Base-by-base conservation (phyloP, 371 early-diverging fungal genomes). In the Apophysomyces ossiformis region DNA sequence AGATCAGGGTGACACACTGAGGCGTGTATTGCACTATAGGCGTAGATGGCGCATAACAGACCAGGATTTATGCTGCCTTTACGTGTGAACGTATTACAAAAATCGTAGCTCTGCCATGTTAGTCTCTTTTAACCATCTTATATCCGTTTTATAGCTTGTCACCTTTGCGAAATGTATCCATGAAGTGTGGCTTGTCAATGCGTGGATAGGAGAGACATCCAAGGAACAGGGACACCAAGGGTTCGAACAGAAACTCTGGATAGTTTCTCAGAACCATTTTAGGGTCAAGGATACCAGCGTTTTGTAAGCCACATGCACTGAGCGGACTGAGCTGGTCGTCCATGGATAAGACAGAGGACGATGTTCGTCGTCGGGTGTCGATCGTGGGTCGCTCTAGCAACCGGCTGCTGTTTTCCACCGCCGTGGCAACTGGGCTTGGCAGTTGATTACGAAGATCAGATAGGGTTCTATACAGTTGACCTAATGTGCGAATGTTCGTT, bases 401-500 rank as follows among this genome's bases (percentile, higher is more conserved):
- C 9, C 54, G 54, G 11, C 46, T 56, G 46, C 62, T 62, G 62
- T 46, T 66, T 45, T 70, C 71, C n/a, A 66, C 54, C 7, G 62
- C 71, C 0, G 67, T 59, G 7, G 67, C 67, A 5, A 67, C 64
- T 12, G 72, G 66, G 35, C 61, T 63, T 35, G 76, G 69, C 8
- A 76, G 54, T 36, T 76, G 72, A 9, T 71, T 64, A 35, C 68
- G 67, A 38, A 76, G 61, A 15, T 72, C 70, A 8, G 66, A 58
- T 7, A 76, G 57, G 8, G 73, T 66, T 4, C 67, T 57, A 50
- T 70, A 76, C 7, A 76, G 61, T 36, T 76, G 68, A 2, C 76
- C 70, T 3, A 76, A 62, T n/a, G 76, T 76, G n/a, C 71, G 70
- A 37, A 76, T 76, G 57, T 76, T 76, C 1, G 76, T 76, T 13